Conservation (phyloP, 2,329 filamentous ascomycete genomes). For the Botrytis hyacinthi region DNA sequence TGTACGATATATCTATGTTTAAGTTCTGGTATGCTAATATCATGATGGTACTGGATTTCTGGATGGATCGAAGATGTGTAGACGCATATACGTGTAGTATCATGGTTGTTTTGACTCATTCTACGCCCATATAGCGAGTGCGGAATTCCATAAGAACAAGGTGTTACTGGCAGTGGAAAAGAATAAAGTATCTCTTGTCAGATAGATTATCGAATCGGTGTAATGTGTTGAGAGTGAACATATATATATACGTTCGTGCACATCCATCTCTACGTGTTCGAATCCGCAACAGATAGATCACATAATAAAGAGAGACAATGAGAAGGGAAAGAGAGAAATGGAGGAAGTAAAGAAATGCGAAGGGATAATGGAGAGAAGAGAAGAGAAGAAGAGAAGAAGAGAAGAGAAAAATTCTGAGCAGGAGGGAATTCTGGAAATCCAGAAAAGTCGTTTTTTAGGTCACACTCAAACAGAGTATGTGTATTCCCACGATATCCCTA, state of each 20-base stretch:
- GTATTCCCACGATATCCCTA: neutral
- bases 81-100: neutral
- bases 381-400: neutral
- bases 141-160: neutral
- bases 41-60: neutral
- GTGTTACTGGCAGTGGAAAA: accelerated
- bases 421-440: neutral
- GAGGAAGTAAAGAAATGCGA: neutral
- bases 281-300: neutral
- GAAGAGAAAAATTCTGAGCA: neutral
- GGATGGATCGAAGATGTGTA: neutral
- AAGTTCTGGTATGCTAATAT: neutral
- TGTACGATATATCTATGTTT: neutral
- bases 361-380: neutral
- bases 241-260: neutral
- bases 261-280: neutral
- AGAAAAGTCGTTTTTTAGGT: neutral
- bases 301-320: neutral
- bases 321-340: neutral
- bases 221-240: neutral
- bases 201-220: neutral
- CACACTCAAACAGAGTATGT: neutral
- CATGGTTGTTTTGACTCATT: neutral
- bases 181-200: neutral
- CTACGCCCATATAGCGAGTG: neutral